Conservation (phyloP, 2,329 filamentous ascomycete genomes). For the Sporothrix humicola region DNA sequence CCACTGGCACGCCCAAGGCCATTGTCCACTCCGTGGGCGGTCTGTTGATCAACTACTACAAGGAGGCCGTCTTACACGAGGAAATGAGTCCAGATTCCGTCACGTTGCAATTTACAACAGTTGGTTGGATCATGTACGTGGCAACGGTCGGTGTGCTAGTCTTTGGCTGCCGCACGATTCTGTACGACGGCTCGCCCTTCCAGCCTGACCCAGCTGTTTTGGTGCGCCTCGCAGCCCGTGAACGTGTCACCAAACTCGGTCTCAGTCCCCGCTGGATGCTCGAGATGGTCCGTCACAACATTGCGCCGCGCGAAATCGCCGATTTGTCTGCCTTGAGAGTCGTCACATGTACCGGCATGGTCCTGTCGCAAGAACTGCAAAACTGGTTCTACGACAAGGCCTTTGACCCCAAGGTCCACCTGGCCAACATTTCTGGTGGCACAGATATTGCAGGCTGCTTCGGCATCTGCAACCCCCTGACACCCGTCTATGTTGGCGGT, state of each 20-base stretch:
- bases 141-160: slow-evolving; percentile 63
- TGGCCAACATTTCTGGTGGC: slow-evolving; percentile 77
- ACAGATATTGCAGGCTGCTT: slow-evolving; percentile 74
- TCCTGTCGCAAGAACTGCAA: slow-evolving; percentile 75
- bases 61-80: slow-evolving; percentile 65
- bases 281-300: slow-evolving; percentile 68
- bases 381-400: slow-evolving; percentile 77
- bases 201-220: slow-evolving; percentile 69
- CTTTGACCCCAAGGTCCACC: slow-evolving; percentile 70
- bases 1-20: slow-evolving; percentile 82
- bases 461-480: slow-evolving; percentile 69
- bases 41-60: slow-evolving; percentile 57
- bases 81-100: slow-evolving; percentile 50
- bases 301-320: slow-evolving; percentile 65
- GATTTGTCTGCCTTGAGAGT: slow-evolving; percentile 66
- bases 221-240: slow-evolving; percentile 65
- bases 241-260: slow-evolving; percentile 73
- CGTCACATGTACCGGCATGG: slow-evolving; percentile 81
- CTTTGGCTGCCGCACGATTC: slow-evolving; percentile 64
- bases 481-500: slow-evolving; percentile 66
- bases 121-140: slow-evolving; percentile 90
- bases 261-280: slow-evolving; percentile 78
- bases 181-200: slow-evolving; percentile 88
- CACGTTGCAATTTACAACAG: slow-evolving; percentile 65
- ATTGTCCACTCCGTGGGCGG: slow-evolving; percentile 80